These are phyloP conservation scores for Fusarium caatingaense DNA, from an alignment of 2,329 filamentous ascomycete species.

Conservation along the genomic window DNA sequence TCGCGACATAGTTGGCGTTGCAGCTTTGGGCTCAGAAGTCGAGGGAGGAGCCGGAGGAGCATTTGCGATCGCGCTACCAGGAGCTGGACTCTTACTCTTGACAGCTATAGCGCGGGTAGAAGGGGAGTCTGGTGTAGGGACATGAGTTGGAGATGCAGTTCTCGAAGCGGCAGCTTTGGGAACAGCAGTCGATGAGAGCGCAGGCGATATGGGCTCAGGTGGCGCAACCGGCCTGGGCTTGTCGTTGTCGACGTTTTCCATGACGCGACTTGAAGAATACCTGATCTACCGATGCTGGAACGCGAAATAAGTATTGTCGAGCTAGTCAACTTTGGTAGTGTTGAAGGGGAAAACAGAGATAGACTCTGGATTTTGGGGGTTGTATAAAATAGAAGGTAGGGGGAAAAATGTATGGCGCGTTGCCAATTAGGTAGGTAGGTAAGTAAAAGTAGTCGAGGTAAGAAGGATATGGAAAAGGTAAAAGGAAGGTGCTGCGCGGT, in stretches of 20 bases:
- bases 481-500: slow-evolving; percentile 22
- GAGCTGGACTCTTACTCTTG: slow-evolving; percentile 31
- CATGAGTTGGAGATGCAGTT: slow-evolving; percentile 38
- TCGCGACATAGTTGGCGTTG: slow-evolving; percentile 17
- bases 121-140: slow-evolving; percentile 40
- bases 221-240: slow-evolving; percentile 45
- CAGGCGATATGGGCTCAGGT: slow-evolving; percentile 46
- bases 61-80: slow-evolving; percentile 20
- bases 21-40: slow-evolving; percentile 12
- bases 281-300: slow-evolving; percentile 12
- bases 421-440: background rate
- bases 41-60: slow-evolving; percentile 15
- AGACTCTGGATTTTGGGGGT: background rate
- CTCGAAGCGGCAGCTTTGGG: slow-evolving; percentile 34
- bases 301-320: slow-evolving; percentile 15
- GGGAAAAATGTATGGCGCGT: slow-evolving; percentile 16
- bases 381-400: background rate
- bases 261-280: slow-evolving; percentile 35
- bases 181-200: slow-evolving; percentile 39
- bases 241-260: slow-evolving; percentile 43
- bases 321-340: slow-evolving; percentile 2
- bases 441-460: background rate
- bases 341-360: background rate
- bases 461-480: slow-evolving; percentile 4
- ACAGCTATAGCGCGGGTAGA: slow-evolving; percentile 34